Base-by-base conservation (phyloP, 164 flowering plant species). In the Aristolochia californica region DNA sequence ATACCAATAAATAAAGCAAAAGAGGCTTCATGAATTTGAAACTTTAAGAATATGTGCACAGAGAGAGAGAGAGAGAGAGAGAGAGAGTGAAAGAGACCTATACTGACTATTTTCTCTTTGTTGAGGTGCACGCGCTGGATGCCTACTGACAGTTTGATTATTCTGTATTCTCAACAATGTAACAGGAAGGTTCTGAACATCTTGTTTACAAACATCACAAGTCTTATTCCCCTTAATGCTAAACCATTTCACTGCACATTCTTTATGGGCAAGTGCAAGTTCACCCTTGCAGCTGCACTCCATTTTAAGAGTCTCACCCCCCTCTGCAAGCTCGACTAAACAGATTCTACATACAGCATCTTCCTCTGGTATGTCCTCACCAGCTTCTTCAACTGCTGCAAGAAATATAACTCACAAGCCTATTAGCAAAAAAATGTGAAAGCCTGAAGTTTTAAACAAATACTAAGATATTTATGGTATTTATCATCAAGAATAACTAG, bases 261-360 rank as follows among this genome's bases (percentile, higher is more conserved):
- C 88, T 61, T 75, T 63, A 67, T 88, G 96, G 40, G 96, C 87
- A 67, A 88, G 88, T 55, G 95, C 91, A 60, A 87, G 95, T 59
- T 84, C 95, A 38, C 91, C 91, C 73, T 83, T 87, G 76, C 95
- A 87, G 64, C 91, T 83, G 63, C 95, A 87, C 61, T 84, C 87
- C 84, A 87, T 60, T 75, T 83, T 84, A 45, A 87, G 79, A 23
- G 88, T 83, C 58, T 77, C 84, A 47, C 91, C 91, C 34, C 84
- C 91, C 78, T 83, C 95, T 30, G 68, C 65, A 43, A 87, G 83
- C 69, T 87, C 95, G 62, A 87, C 72, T 18, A 80, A 75, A 75
- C 96, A 87, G 55, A 87, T 87, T 69, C 95, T 73, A 63, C 95
- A 87, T 34, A 84, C 88, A 43, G 95, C 91, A 56, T 87, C 91